Conservation (phyloP, 176 grass and related monocot species). For the Elaeis guineensis region DNA sequence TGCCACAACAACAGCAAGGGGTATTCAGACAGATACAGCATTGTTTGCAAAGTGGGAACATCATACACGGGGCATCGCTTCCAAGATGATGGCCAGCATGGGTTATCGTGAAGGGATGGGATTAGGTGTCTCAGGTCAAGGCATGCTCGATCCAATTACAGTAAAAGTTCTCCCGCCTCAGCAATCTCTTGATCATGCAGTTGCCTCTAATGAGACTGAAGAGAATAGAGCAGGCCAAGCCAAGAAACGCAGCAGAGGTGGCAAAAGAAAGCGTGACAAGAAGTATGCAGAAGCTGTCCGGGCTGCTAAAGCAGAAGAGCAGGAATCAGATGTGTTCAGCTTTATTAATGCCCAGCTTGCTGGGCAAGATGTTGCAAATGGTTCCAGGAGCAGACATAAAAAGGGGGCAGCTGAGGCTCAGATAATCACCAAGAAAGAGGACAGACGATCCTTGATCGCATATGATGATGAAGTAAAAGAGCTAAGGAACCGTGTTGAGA, state of each 20-base stretch:
- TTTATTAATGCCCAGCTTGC: constrained; percentile 78
- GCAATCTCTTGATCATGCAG: constrained; percentile 76
- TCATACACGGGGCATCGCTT: constrained; percentile 83
- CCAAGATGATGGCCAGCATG: constrained; percentile 98
- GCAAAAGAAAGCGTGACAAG: constrained; percentile 67
- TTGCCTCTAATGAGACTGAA: constrained; percentile 29
- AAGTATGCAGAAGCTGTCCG: constrained; percentile 56
- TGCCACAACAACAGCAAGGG: constrained; percentile 39
- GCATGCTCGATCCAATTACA: constrained; percentile 70
- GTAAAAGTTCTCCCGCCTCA: constrained; percentile 76
- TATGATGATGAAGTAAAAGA: constrained; percentile 75
- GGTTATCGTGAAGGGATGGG: constrained; percentile 92
- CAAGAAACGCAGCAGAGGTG: constrained; percentile 65
- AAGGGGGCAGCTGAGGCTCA: constrained; percentile 30
- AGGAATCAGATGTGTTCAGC: constrained; percentile 58
- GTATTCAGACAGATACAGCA: constrained; percentile 69
- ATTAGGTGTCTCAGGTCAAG: constrained; percentile 76
- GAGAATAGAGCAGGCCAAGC: constrained; percentile 9
- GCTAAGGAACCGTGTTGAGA: constrained; percentile 42
- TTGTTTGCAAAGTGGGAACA: constrained; percentile 94
- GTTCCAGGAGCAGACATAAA: constrained; percentile 30
- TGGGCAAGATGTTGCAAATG: constrained; percentile 29
- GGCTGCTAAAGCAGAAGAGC: constrained; percentile 55
- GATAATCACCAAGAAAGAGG: constrained; percentile 35
- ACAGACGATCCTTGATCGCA: constrained; percentile 61